Evolutionary conservation across 1,139 yeast species (phyloP), one percentile per base, ranked within the genome.

Genomic region (Candida gigantensis): DNA sequence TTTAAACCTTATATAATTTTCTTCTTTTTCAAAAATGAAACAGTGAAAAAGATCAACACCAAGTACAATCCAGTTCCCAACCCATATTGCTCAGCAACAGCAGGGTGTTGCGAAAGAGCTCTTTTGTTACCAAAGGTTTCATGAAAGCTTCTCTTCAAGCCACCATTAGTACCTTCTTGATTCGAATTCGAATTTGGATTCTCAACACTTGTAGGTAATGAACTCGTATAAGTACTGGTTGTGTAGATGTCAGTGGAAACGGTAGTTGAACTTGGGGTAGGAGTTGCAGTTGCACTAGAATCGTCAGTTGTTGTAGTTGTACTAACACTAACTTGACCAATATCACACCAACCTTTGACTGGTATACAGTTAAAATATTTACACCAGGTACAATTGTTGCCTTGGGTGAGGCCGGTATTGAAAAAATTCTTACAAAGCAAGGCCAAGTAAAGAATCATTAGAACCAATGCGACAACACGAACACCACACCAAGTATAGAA

Each of bases 331-430:
- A 80, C 65, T 35, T 72, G 64, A 4, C 87, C 87, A 30, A 62
- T 57, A 34, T 80, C 82, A 56, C 90, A 83, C 90, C 90, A 83
- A 12, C 79, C 81, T 42, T 77, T 71, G 7, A 83, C 84, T 0
- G 90, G 90, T 16, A 84, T 57, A 52, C 90, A 84, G 47, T 79
- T 79, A 47, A 84, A 67, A 52, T 83, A 82, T 55, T 81, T 81
- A 62, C 90, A 84, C 90, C 90, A 84, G 10, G 63, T 56, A 57
- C 90, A 82, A 25, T 45, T 45, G 32, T 45, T 47, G 3, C 47
- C 42, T 33, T 68, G 58, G 6, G 70, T 68, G 3, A 71, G 64
- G 6, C 65, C 67, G 28, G 73, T 70, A 25, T 58, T 56, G 39
- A 70, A 70, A 50, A 81, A 78, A 46, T 78, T 77, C 36, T 61